These are phyloP conservation scores for Chrysanthemum lavandulifolium DNA, from an alignment of 129 eudicot species.

Conservation along the genomic window DNA sequence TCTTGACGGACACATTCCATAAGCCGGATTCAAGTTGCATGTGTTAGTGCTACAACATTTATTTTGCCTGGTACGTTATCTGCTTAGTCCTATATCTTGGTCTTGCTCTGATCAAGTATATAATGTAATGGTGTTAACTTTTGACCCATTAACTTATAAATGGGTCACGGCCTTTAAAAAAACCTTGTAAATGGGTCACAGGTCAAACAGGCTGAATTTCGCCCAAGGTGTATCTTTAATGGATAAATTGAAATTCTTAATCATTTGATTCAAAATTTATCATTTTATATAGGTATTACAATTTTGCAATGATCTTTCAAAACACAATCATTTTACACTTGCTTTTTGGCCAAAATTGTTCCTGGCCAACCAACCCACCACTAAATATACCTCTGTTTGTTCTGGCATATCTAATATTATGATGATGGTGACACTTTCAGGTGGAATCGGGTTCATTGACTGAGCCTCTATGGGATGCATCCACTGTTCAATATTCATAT, in stretches of 20 bases:
- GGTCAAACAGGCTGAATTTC: background rate
- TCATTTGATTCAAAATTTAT: background rate
- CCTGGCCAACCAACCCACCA: background rate
- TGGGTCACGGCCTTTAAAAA: background rate
- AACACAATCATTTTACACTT: background rate
- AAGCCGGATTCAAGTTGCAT: conserved; percentile 95
- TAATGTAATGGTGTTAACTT: background rate
- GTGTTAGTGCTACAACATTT: conserved; percentile 86
- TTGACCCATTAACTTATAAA: background rate
- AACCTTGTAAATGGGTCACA: background rate
- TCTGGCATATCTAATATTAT: background rate
- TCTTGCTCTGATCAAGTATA: background rate
- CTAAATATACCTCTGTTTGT: background rate
- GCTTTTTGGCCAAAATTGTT: background rate
- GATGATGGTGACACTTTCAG: conserved; percentile 37
- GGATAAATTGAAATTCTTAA: background rate
- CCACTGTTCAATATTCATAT: conserved; percentile 73
- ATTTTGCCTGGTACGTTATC: conserved; percentile 67
- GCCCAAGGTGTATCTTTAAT: background rate
- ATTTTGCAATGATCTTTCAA: background rate
- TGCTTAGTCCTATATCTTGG: background rate
- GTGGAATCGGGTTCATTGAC: conserved; percentile 74
- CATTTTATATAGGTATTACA: background rate
- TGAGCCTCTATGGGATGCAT: conserved; percentile 89
- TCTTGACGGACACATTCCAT: conserved; percentile 94